Evolutionary conservation across 371 early-diverging fungal genomes (phyloP).

Genomic region (Mortierella sp.): DNA sequence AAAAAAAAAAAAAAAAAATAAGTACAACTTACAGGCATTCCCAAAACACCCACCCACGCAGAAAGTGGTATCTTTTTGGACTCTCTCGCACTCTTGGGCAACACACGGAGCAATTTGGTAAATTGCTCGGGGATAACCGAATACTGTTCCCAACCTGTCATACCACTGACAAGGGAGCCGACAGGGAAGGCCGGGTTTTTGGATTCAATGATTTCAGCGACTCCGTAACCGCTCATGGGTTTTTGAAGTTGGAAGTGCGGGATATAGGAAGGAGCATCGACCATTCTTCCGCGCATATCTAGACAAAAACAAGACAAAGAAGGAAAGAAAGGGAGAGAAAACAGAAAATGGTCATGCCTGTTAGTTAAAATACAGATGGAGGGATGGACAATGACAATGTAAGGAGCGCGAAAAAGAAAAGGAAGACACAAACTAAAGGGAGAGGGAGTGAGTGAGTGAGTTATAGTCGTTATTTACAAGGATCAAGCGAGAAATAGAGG

Average conservation of each 20-base stretch:
- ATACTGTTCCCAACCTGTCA: conserved; percentile 68
- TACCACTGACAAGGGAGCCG: conserved; percentile 70
- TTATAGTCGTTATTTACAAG: conserved; percentile 38
- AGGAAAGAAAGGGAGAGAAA: neutral
- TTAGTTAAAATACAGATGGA: neutral
- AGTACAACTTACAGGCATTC: conserved; percentile 45
- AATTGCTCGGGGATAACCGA: conserved; percentile 45
- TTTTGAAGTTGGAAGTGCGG: conserved; percentile 67
- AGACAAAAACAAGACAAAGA: neutral
- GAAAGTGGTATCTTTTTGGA: conserved; percentile 59
- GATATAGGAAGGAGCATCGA: conserved; percentile 63
- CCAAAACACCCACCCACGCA: conserved; percentile 65
- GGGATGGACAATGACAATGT: neutral
- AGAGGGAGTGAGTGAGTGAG: too few species aligned
- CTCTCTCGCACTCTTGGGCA: conserved; percentile 42
- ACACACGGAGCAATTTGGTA: conserved; percentile 30
- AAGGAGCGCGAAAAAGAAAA: neutral
- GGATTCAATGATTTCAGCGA: conserved; percentile 71
- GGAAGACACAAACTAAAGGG: neutral
- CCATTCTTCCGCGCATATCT: conserved; percentile 76
- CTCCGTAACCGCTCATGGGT: conserved; percentile 68
- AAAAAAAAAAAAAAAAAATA: neutral
- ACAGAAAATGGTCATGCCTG: neutral
- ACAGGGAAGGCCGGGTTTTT: conserved; percentile 65
- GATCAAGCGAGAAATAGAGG: conserved; percentile 64